These are phyloP conservation scores for Teratosphaeria gauchensis DNA, from an alignment of 2,329 filamentous ascomycete species.

Conservation along the genomic window DNA sequence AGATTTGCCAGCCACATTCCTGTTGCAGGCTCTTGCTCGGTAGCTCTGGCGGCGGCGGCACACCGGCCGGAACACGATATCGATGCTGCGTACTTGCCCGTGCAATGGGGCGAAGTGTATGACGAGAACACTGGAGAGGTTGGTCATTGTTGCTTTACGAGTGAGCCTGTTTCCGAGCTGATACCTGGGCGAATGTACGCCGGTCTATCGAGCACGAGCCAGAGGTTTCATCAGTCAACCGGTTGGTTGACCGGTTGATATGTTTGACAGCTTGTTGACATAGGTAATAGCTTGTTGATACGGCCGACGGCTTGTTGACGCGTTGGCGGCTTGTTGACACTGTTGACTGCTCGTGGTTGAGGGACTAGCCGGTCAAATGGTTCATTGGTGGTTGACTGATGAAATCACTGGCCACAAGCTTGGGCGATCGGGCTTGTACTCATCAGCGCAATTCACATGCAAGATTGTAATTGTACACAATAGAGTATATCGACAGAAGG, in stretches of 20 bases:
- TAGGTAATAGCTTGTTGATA: not conserved
- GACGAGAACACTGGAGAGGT: constrained; percentile 3
- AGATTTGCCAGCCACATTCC: too few species aligned
- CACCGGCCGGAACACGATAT: constrained; percentile 1
- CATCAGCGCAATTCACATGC: not conserved
- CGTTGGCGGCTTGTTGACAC: too few species aligned
- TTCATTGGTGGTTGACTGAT: too few species aligned
- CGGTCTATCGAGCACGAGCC: not conserved
- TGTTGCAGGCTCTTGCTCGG: too few species aligned
- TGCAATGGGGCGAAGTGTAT: constrained; percentile 12
- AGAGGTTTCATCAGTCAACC: too few species aligned
- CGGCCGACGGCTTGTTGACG: too few species aligned
- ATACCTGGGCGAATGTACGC: constrained; percentile 6
- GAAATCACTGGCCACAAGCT: not conserved
- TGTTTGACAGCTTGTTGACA: too few species aligned
- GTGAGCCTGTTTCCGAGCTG: constrained; percentile 2
- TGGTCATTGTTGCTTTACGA: constrained; percentile 14
- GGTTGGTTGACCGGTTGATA: too few species aligned
- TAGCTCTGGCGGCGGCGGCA: too few species aligned
- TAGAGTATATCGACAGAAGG: not conserved
- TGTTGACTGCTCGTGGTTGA: too few species aligned
- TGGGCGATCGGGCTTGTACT: not conserved
- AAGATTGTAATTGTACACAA: not conserved
- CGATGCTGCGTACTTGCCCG: constrained; percentile 10
- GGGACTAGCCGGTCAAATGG: too few species aligned